These are phyloP conservation scores for Acanthamoeba triangularis DNA, from an alignment of 208 protist species.

Conservation along the genomic window DNA sequence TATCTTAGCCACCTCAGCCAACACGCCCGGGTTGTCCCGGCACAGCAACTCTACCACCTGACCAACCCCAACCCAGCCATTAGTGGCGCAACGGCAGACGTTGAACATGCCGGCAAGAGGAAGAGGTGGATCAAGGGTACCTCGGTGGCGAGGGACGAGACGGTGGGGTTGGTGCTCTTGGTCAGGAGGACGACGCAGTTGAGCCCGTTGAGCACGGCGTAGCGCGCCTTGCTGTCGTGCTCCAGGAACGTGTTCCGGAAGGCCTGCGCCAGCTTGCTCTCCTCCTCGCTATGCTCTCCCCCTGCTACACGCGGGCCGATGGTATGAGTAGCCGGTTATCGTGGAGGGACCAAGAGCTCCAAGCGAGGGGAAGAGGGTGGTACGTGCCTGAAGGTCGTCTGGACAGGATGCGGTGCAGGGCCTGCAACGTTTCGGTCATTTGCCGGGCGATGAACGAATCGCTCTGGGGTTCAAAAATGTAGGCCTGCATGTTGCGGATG, in stretches of 20 bases:
- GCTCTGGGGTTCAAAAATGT: constrained; percentile 12
- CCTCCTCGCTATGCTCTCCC: background rate
- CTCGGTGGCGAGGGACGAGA: background rate
- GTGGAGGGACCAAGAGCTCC: too few relatives aligned
- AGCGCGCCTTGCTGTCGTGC: constrained; percentile 55
- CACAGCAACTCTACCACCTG: background rate
- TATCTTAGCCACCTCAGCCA: background rate
- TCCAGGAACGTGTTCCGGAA: constrained; percentile 59
- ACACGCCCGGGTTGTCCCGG: background rate
- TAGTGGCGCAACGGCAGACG: too few relatives aligned
- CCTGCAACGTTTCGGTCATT: constrained; percentile 10
- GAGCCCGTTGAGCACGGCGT: constrained; percentile 42
- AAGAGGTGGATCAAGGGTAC: background rate
- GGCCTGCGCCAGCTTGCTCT: background rate
- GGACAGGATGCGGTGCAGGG: background rate
- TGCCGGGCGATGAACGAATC: background rate
- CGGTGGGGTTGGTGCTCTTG: background rate
- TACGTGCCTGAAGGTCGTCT: background rate
- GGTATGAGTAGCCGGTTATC: background rate
- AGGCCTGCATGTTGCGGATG: constrained; percentile 9
- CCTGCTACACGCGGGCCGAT: background rate
- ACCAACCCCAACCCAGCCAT: background rate
- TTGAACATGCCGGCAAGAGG: too few relatives aligned
- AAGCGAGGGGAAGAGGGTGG: too few relatives aligned
- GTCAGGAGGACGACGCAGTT: constrained; percentile 21